Base-by-base conservation (phyloP, 2,329 filamentous ascomycete genomes). In the Ceratocystis lukuohia region DNA sequence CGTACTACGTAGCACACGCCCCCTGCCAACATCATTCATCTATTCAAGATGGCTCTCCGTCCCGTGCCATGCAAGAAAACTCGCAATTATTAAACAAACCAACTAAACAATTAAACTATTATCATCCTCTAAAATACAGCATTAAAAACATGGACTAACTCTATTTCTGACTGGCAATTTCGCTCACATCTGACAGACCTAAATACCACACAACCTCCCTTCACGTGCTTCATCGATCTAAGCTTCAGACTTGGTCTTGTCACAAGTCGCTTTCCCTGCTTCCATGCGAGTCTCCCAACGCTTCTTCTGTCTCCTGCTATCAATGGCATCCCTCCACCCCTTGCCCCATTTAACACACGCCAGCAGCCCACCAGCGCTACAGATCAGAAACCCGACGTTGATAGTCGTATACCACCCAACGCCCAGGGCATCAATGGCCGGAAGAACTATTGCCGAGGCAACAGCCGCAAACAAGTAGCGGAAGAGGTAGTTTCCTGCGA, bases 361-460 rank as follows among this genome's bases (percentile, higher is more conserved):
- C 70, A 64, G 63, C 44, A 66, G 46, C n/a, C 62, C 62, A 5
- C 44, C 50, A 5, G 56, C 48, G 48, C 66, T 65, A 48, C 71
- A 66, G 17, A 77, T 70, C 65, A 80, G 68, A 62, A 78, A 74
- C 4, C 71, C 69, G 3, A 72, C 71, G 10, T 76, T 77, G 67
- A 91, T 86, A 1, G 88, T 91, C 59, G 82, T 86, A 73, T 91
- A 92, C 88, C 88, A 92, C 0, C 89, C 90, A 0, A 93, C 85
- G 2, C 90, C 89, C 65, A 94, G 87, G 37, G 75, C 77, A 68
- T 91, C 78, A n/a, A 91, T 81, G 0, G 86, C 87, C 0, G 90
- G 90, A 66, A 94, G 77, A 65, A 88, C 88, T 1, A 84, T 82
- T 0, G 87, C 89, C 2, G 85, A 88, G 0, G 84, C 88, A 3